Percentiles rank a stretch among this genome's conserved stretches.
Evolutionary conservation across 345 rosid genomes (phyloP).

Genomic region (Murraya koenigii): DNA sequence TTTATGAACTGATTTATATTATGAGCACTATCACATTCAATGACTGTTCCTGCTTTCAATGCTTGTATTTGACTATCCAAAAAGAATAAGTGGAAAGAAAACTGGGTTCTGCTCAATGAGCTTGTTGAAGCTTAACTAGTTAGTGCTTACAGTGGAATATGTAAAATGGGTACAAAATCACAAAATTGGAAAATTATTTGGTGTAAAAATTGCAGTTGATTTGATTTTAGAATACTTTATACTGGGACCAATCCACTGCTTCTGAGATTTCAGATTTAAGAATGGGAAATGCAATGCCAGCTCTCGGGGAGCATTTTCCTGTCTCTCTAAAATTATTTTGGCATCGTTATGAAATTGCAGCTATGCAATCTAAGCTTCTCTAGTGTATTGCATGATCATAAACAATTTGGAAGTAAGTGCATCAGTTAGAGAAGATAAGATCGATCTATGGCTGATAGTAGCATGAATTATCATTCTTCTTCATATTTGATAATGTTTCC

Average conservation of each 20-base stretch:
- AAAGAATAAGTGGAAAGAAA: neutral
- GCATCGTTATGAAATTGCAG: neutral
- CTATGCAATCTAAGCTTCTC: neutral
- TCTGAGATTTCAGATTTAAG: neutral
- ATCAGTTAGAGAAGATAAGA: neutral
- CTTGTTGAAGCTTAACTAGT: neutral
- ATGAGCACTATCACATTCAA: neutral
- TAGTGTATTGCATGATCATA: neutral
- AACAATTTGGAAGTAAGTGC: neutral
- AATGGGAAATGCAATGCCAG: neutral
- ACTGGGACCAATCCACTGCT: neutral
- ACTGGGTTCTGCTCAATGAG: neutral
- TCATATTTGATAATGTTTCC: neutral
- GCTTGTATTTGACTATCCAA: neutral
- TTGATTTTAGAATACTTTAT: neutral
- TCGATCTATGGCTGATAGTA: neutral
- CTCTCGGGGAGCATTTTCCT: neutral
- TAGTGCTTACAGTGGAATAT: neutral
- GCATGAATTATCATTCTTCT: neutral
- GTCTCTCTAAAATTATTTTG: neutral
- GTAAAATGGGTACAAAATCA: neutral
- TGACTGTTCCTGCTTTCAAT: neutral
- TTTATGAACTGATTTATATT: neutral
- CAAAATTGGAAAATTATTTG: neutral
- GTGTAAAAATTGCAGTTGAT: neutral